Percentiles rank a stretch among this genome's conserved stretches.
Conservation (phyloP, 495 filamentous ascomycete species). For the Jackrogersella minutella region DNA sequence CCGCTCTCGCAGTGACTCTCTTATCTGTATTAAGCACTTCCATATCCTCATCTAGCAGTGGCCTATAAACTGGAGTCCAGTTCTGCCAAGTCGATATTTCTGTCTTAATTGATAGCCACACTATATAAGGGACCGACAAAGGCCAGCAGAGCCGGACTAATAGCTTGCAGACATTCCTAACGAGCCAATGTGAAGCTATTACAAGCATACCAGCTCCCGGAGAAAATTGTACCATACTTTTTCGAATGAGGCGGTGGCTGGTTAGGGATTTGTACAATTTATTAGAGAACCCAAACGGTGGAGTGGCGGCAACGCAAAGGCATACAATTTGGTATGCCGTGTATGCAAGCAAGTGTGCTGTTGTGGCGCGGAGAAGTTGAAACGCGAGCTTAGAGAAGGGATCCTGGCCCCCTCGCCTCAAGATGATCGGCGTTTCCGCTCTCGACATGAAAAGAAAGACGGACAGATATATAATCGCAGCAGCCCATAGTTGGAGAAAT, state of each 20-base stretch:
- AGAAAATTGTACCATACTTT: neutral
- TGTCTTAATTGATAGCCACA: conserved; percentile 36
- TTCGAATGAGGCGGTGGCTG: neutral
- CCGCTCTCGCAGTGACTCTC: conserved; percentile 16
- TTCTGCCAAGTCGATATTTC: neutral
- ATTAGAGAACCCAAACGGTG: neutral
- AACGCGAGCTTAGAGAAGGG: conserved; percentile 14
- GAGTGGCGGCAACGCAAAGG: neutral
- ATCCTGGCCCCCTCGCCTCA: conserved; percentile 1
- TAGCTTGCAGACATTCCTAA: conserved; percentile 12
- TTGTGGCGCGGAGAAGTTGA: conserved; percentile 36
- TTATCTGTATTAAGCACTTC: conserved; percentile 23
- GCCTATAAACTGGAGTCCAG: conserved; percentile 16
- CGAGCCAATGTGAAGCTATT: conserved; percentile 23
- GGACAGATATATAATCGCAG: conserved; percentile 27
- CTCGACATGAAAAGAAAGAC: conserved; percentile 35
- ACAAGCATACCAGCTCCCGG: conserved; percentile 9
- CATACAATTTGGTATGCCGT: conserved; percentile 38
- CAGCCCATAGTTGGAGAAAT: conserved; percentile 21
- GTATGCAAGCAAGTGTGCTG: conserved; percentile 38
- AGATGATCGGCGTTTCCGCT: conserved; percentile 17
- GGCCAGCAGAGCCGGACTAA: conserved; percentile 5
- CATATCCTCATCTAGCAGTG: conserved; percentile 22
- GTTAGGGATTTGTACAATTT: neutral
- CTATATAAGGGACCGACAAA: conserved; percentile 28